Evolutionary conservation across 1,284 basidiomycete species (phyloP).

Genomic region (Tylopilus sp.): DNA sequence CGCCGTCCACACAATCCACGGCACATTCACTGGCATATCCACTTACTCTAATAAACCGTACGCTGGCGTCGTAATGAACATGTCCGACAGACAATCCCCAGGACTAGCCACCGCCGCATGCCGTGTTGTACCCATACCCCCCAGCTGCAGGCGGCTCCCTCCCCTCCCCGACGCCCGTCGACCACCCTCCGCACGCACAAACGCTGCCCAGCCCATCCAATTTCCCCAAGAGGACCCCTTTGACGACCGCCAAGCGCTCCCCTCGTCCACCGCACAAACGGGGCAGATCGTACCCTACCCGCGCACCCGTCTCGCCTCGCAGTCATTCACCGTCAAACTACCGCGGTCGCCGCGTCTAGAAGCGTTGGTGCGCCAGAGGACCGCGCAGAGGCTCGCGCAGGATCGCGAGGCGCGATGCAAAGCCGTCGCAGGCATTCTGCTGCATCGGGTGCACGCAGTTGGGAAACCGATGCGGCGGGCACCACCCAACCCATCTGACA

Average conservation of each 20-base stretch:
- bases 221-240: slow-evolving; percentile 30
- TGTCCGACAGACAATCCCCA: slow-evolving; percentile 23
- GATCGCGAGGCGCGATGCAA: slow-evolving; percentile 41
- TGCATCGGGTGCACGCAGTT: slow-evolving; percentile 46
- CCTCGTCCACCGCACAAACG: slow-evolving; percentile 5
- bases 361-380: slow-evolving; percentile 29
- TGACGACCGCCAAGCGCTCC: slow-evolving; percentile 22
- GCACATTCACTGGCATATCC: slow-evolving; percentile 30
- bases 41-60: slow-evolving; percentile 20
- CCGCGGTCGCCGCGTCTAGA: slow-evolving; percentile 28
- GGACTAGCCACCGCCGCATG: slow-evolving; percentile 27
- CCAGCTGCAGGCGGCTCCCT: slow-evolving; percentile 30
- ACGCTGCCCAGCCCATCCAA: slow-evolving; percentile 13
- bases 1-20: slow-evolving; percentile 33
- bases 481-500: slow-evolving; percentile 16
- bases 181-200: slow-evolving; percentile 12
- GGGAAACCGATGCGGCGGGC: slow-evolving; percentile 42
- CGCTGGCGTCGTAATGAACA: slow-evolving; percentile 28
- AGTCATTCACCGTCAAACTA: slow-evolving; percentile 25
- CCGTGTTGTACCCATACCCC: slow-evolving; percentile 21
- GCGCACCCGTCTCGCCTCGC: slow-evolving; percentile 32
- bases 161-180: slow-evolving; percentile 14
- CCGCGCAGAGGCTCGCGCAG: slow-evolving; percentile 32
- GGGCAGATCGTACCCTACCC: slow-evolving; percentile 17
- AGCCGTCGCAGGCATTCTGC: slow-evolving; percentile 46